phyloP scores from a whole-genome alignment of 352 stramenopile genomes.

The Salisapilia sapeloensis region DNA sequence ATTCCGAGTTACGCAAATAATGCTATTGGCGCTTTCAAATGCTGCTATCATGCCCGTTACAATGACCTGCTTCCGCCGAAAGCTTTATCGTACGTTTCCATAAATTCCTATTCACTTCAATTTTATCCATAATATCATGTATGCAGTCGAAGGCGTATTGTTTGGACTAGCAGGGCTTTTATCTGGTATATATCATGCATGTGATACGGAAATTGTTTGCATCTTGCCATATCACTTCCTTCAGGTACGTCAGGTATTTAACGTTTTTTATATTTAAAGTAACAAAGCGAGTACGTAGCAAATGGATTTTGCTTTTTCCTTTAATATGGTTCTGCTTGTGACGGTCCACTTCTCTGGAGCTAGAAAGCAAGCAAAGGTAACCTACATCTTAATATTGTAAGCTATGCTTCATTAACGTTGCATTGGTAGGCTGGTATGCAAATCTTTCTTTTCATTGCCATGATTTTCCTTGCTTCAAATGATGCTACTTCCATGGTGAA shows the following conservation, averaged over 20 bases:
- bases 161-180: conserved; percentile 12
- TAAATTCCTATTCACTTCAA: not conserved
- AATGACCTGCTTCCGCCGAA: conserved; percentile 9
- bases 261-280: not conserved
- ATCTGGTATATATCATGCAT: conserved; percentile 18
- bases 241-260: conserved; percentile 4
- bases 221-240: conserved; percentile 16
- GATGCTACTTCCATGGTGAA: conserved; percentile 16
- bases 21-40: conserved; percentile 16
- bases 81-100: conserved; percentile 13
- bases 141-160: conserved; percentile 14
- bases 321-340: conserved; percentile 22
- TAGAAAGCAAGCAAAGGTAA: conserved; percentile 18
- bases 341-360: conserved; percentile 17
- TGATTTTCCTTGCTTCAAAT: conserved; percentile 13
- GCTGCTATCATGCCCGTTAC: conserved; percentile 12
- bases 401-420: not conserved
- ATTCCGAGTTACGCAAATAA: conserved; percentile 10
- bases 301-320: conserved; percentile 24
- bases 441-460: conserved; percentile 11
- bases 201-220: conserved; percentile 14
- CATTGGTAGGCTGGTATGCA: conserved; percentile 11
- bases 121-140: conserved; percentile 1
- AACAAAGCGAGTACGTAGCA: conserved; percentile 2
- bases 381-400: not conserved